Evolutionary conservation across 2,329 filamentous ascomycete species (phyloP), one percentile per base, ranked within the genome.

Genomic region (Graphiopsis chlorocephala): DNA sequence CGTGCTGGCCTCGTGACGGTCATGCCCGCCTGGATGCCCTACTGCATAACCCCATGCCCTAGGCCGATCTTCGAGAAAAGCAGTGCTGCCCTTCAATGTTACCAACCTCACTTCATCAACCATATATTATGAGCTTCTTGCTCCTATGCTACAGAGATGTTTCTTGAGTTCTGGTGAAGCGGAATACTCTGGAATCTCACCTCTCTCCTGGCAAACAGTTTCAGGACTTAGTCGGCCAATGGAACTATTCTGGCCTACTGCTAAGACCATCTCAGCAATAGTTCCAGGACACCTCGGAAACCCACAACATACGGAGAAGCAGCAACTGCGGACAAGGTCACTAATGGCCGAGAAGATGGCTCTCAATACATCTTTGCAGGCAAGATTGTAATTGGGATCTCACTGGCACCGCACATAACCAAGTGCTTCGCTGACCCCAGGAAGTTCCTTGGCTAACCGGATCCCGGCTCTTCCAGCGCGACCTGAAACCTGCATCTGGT

Each of bases 11-110:
- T 42, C 5, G 7, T 20, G 15, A 26, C 23, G 5, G 26, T 26
- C 17, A 3, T 6, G 7, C 31, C 20, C 20, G 55, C 31, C 10
- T 33, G 29, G 26, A 15, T 38, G 55, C 55, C 55, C 55, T 57
- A 57, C 55, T 20, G 15, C 55, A 17, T 31, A 42, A 33, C 55
- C 55, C 55, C 42, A 57, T 33, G 55, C 55, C 55, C 55, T 57
- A 57, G 29, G 55, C 25, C 31, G 31, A 57, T 57, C 55, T 57
- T 33, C 55, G n/a, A n/a, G n/a, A 42, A 25, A 57, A 28, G 26
- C 48, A 52, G 48, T n/a, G n/a, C 48, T 31, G 7, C 15, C 48
- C 28, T 52, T n/a, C n/a, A n/a, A n/a, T n/a, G n/a, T n/a, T 29
- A 10, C 38, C 48, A 29, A 52, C 48, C 26, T 52, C 48, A 52